Base-by-base conservation (phyloP, 2,329 filamentous ascomycete species). In the Stachybotrys echinatus region DNA sequence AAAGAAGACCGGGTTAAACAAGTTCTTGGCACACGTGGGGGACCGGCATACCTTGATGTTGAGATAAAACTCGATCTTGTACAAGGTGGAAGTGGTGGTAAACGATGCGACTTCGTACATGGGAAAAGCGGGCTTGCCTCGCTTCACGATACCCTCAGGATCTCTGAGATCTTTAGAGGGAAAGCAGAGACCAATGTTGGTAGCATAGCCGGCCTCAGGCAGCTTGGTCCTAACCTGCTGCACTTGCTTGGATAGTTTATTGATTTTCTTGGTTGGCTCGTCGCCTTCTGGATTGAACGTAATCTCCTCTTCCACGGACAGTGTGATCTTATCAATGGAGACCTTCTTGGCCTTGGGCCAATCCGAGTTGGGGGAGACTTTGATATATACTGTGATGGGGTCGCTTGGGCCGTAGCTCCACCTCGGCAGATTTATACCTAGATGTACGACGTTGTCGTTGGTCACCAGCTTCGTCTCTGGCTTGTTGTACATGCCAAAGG, bases 401-500 rank as follows among this genome's bases (percentile, higher is more conserved):
- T 99, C 94, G 53, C 92, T 79, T 5, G 94, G 94, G 1, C 94
- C 94, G 66, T 97, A 99, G 55, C 92, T 96, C 91, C 92, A 96
- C 54, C 91, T 84, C 21, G 94, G 92, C 57, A 99, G 76, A 53
- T 91, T 95, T 58, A 96, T 95, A 43, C 89, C 90, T 49, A 97
- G 75, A 8, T 90, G 95, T 53, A 97, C 89, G 49, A 97, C 74
- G 67, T 95, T 94, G 72, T 97, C 94, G 47, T 88, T 84, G 27
- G 91, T 89, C 52, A 85, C 83, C 61, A 95, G 87, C 50, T 90
- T 89, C 52, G 87, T 88, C 68, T 96, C 92, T 17, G 92, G 92
- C 49, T 91, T 87, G 71, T 97, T 97, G 75, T 97, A 99, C 94
- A 97, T 97, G 70, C 94, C 94, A 72, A 99, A 99, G 2, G 94